Evolutionary conservation across 1,284 basidiomycete genomes (phyloP).

Genomic region (Ganoderma resinaceum): DNA sequence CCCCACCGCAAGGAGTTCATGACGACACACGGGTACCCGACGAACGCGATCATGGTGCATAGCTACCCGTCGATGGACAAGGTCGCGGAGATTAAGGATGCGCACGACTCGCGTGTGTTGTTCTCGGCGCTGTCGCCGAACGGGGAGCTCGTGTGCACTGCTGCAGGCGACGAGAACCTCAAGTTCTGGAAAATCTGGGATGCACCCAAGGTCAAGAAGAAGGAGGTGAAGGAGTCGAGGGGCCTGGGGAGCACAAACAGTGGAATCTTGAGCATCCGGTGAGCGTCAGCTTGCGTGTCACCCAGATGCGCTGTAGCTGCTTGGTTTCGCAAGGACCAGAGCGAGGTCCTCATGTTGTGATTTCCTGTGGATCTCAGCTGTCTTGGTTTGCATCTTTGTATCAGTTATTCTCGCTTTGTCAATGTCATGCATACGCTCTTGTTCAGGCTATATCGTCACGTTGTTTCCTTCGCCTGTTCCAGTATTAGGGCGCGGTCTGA

Average conservation of each 20-base stretch:
- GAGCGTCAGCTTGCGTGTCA: conserved; percentile 4
- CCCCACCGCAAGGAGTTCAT: conserved; percentile 91
- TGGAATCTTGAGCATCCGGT: conserved; percentile 39
- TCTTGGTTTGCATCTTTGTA: conserved; percentile 3
- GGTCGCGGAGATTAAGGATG: conserved; percentile 89
- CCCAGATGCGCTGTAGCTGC: neutral
- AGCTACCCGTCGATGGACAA: conserved; percentile 66
- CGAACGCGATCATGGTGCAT: conserved; percentile 57
- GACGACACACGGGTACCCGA: conserved; percentile 92
- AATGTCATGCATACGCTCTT: conserved; percentile 2
- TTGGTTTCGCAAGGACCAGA: neutral
- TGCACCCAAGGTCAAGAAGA: conserved; percentile 57
- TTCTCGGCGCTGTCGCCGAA: conserved; percentile 87
- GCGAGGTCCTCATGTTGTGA: neutral
- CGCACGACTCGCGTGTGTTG: conserved; percentile 90
- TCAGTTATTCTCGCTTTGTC: conserved; percentile 1
- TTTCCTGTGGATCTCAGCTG: neutral
- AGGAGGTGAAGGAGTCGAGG: conserved; percentile 48
- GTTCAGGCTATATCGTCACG: neutral
- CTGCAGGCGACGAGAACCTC: conserved; percentile 92
- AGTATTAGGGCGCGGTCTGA: neutral
- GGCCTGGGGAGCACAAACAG: conserved; percentile 40
- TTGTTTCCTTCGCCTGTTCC: neutral
- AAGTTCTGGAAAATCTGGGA: conserved; percentile 93
- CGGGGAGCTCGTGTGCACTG: conserved; percentile 90